Percentiles rank a stretch among this genome's conserved stretches.
These are phyloP conservation scores for Plantago elongata DNA, from an alignment of 257 asterid genomes.

Conservation along the genomic window DNA sequence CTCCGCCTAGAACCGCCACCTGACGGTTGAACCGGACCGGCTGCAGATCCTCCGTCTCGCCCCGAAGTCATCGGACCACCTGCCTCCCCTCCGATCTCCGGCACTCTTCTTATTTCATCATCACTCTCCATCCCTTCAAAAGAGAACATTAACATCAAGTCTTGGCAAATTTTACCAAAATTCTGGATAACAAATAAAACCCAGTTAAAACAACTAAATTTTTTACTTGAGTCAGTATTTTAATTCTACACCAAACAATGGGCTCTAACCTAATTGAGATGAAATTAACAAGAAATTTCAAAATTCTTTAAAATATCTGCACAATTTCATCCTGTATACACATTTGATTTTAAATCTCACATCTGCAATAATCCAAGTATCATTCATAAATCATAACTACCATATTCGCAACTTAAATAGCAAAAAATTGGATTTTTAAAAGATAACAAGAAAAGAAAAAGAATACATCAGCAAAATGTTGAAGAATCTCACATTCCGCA, in stretches of 20 bases:
- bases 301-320: too few species aligned
- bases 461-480: not conserved
- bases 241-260: too few species aligned
- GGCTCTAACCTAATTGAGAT: too few species aligned
- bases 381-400: too few species aligned
- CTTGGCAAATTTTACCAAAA: too few species aligned
- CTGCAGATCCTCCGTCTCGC: constrained; percentile 43
- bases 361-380: not conserved
- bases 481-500: not conserved
- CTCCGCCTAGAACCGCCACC: constrained; percentile 64
- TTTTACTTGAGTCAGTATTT: too few species aligned
- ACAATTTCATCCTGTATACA: too few species aligned
- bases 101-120: constrained; percentile 96
- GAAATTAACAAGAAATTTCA: too few species aligned
- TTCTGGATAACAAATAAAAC: too few species aligned
- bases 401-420: not conserved
- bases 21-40: constrained; percentile 55
- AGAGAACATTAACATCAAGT: constrained; percentile 3
- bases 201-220: too few species aligned
- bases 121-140: constrained; percentile 90
- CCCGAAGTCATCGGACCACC: constrained; percentile 52
- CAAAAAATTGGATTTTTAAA: not conserved
- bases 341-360: not conserved
- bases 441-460: not conserved
- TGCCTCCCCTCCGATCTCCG: constrained; percentile 83